Evolutionary conservation across 192 early-diverging fungal species (phyloP), one percentile per base, ranked within the genome.

Genomic region (Borealophlyctis nickersoniae): DNA sequence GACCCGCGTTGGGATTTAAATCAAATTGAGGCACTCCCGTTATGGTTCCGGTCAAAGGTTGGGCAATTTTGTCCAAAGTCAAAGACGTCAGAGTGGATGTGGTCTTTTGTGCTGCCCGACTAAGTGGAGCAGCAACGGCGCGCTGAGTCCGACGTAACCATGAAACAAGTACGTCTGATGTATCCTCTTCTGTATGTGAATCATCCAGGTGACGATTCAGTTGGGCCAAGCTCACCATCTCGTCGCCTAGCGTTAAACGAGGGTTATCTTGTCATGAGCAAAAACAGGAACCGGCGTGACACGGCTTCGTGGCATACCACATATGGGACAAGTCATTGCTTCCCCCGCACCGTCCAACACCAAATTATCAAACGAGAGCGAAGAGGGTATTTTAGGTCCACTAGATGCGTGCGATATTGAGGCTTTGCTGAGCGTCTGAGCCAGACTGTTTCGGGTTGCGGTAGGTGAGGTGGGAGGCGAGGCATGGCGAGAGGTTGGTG

Each of bases 121-220:
- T 33, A 13, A 75, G 51, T 23, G 61, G 66, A 49, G 54, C 65
- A 36, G 50, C 67, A 34, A 63, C 67, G 36, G 31, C 53, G 4
- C 65, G 58, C 36, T 74, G 73, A 2, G 77, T 69, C 33, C 64
- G 65, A 24, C 63, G 62, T 34, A 79, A 79, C 73, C 73, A 79
- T n/a, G 64, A 63, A 19, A 76, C 22, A 32, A 79, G 39, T 11
- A 51, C 62, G 36, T 76, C 65, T n/a, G 70, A 68, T 11, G 71
- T 68, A 49, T 76, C 73, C 26, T 70, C 61, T 11, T 73, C 72
- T 4, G 45, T 28, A 59, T 79, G 77, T 4, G 27, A 55, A 26
- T 72, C 68, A 57, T 79, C 77, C 14, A 79, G 51, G 49, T 79
- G 77, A 27, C 69, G 73, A 52, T 79, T 79, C 5, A 79, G 73